A percentile compares a stretch with the other conserved stretches of the same genome.
Evolutionary conservation across 129 eudicot genomes (phyloP).

Genomic region (Cynara cardunculus): DNA sequence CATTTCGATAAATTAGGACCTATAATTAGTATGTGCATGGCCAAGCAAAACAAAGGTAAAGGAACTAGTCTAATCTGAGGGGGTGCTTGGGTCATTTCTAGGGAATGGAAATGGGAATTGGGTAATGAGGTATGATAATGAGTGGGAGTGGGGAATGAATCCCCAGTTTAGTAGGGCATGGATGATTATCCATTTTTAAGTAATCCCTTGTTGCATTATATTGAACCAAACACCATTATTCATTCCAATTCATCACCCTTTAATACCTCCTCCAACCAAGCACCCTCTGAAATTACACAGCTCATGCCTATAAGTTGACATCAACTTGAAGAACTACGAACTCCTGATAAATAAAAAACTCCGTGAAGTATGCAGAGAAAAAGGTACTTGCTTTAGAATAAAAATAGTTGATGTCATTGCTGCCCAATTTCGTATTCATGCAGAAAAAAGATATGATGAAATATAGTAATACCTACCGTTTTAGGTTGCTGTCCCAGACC

Average conservation of each 20-base stretch:
- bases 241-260: background rate
- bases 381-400: background rate
- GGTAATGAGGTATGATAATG: background rate
- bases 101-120: background rate
- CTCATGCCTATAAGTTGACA: background rate
- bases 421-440: conserved; percentile 4
- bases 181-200: background rate
- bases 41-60: background rate
- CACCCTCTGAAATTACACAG: background rate
- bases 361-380: background rate
- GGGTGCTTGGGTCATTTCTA: background rate
- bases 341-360: background rate
- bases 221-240: background rate
- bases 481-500: conserved; percentile 84
- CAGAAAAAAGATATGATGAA: background rate
- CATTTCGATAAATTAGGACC: background rate
- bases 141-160: background rate
- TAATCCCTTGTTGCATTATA: background rate
- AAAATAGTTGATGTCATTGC: background rate
- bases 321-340: background rate
- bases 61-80: background rate
- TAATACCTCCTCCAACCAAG: background rate
- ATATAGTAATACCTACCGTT: conserved; percentile 44
- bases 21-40: background rate
- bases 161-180: no score